Percentiles rank a stretch among this genome's conserved stretches.
Conservation (phyloP, 108 stramenopile genomes). For the Pseudonitzschia multistriata region DNA sequence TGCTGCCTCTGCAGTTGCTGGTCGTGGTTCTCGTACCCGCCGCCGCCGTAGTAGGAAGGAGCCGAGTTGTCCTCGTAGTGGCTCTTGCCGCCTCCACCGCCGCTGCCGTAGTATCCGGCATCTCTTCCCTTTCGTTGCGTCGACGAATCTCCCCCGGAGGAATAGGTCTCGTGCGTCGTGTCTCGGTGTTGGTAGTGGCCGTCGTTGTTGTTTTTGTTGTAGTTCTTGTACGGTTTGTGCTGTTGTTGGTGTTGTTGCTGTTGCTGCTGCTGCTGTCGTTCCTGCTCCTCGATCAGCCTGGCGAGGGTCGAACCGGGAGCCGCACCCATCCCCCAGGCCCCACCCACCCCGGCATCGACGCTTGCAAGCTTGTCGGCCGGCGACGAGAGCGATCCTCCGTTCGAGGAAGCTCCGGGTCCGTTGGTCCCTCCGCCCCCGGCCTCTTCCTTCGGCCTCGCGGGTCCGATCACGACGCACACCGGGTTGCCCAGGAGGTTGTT, state of each 20-base stretch:
- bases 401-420: neutral
- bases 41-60: conserved; percentile 4
- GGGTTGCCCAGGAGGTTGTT: neutral
- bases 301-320: conserved; percentile 60
- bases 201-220: neutral
- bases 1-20: conserved; percentile 28
- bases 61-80: conserved; percentile 6
- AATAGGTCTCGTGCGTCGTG: neutral
- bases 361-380: conserved; percentile 6
- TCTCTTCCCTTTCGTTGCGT: conserved; percentile 17
- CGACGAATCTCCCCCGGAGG: neutral
- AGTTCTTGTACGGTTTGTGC: neutral
- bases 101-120: neutral
- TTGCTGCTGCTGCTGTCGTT: conserved; percentile 21
- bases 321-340: conserved; percentile 87
- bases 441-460: conserved; percentile 34
- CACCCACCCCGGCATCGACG: conserved; percentile 43
- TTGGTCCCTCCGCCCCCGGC: neutral
- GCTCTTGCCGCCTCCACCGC: neutral
- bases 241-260: neutral
- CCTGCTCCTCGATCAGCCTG: conserved; percentile 72
- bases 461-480: conserved; percentile 24
- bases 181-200: conserved; percentile 12
- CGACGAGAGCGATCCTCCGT: no score
- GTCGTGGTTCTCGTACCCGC: neutral